Conservation (phyloP, 371 early-diverging fungal genomes). For the Rhizopus arrhizus region DNA sequence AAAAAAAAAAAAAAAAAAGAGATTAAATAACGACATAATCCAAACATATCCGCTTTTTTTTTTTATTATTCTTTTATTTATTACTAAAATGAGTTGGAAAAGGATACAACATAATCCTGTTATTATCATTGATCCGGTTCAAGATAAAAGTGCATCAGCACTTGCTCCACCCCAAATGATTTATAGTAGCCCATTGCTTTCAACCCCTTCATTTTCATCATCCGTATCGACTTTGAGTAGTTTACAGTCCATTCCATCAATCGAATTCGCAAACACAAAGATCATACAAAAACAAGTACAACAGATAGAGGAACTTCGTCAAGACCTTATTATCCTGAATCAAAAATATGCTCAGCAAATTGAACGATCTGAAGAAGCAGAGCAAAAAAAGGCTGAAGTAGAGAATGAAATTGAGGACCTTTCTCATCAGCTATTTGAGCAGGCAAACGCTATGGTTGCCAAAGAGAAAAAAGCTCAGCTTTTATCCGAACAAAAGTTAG, state of each 20-base stretch:
- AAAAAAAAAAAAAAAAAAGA: background rate
- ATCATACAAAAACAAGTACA: slow-evolving; percentile 21
- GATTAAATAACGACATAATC: slow-evolving; percentile 1
- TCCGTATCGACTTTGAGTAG: slow-evolving; percentile 5
- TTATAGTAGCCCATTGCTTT: background rate
- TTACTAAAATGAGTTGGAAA: background rate
- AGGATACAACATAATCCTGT: background rate
- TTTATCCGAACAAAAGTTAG: slow-evolving; percentile 11
- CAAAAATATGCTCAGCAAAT: slow-evolving; percentile 22
- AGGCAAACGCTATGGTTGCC: slow-evolving; percentile 39
- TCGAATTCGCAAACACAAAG: background rate
- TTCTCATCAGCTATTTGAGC: slow-evolving; percentile 29
- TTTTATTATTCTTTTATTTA: background rate
- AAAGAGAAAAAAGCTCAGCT: slow-evolving; percentile 21
- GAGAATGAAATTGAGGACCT: slow-evolving; percentile 36
- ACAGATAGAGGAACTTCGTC: slow-evolving; percentile 25
- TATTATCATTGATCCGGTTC: background rate
- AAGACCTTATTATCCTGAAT: slow-evolving; percentile 18
- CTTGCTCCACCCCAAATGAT: background rate
- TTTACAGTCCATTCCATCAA: background rate
- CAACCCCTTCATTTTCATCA: slow-evolving; percentile 8
- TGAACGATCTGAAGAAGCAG: slow-evolving; percentile 10
- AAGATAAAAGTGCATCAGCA: background rate
- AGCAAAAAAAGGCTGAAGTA: slow-evolving; percentile 14
- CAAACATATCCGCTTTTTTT: background rate